Conservation (phyloP, 1,284 basidiomycete genomes). For the Puccinia coronata region DNA sequence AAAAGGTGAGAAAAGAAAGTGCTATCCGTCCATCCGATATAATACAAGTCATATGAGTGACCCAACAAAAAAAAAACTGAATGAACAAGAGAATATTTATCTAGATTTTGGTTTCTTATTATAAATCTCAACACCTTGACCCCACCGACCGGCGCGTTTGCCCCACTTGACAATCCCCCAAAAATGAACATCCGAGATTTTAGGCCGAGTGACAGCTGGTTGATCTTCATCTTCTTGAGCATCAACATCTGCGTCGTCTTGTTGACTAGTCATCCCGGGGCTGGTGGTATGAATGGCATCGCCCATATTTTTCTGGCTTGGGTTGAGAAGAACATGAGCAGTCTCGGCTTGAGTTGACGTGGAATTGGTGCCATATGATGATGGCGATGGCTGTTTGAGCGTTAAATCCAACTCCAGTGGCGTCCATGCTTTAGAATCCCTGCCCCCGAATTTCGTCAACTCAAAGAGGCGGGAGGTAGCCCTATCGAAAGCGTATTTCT, state of each 20-base stretch:
- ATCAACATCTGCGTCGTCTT: background rate
- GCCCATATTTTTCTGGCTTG: too few species aligned
- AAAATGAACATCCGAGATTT: conserved; percentile 25
- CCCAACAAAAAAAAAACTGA: conserved; percentile 2
- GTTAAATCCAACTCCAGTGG: conserved; percentile 20
- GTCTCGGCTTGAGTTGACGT: background rate
- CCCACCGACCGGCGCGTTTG: conserved; percentile 46
- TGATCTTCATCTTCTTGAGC: background rate
- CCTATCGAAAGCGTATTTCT: conserved; percentile 42
- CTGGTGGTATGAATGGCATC: too few species aligned
- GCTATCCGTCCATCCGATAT: too few species aligned
- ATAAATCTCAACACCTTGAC: conserved; percentile 27
- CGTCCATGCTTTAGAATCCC: conserved; percentile 35
- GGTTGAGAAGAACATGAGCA: background rate
- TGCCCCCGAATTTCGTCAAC: conserved; percentile 27
- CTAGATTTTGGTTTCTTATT: background rate
- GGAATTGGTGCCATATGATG: background rate
- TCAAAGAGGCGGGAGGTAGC: conserved; percentile 31
- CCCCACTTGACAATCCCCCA: conserved; percentile 40
- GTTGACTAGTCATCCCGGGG: background rate
- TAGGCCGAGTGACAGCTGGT: background rate
- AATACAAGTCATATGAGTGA: too few species aligned
- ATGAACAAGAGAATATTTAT: background rate
- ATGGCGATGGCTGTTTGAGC: background rate
- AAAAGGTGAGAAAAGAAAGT: too few species aligned